Evolutionary conservation across 495 filamentous ascomycete species (phyloP).

Genomic region (Filosporella fistucella): DNA sequence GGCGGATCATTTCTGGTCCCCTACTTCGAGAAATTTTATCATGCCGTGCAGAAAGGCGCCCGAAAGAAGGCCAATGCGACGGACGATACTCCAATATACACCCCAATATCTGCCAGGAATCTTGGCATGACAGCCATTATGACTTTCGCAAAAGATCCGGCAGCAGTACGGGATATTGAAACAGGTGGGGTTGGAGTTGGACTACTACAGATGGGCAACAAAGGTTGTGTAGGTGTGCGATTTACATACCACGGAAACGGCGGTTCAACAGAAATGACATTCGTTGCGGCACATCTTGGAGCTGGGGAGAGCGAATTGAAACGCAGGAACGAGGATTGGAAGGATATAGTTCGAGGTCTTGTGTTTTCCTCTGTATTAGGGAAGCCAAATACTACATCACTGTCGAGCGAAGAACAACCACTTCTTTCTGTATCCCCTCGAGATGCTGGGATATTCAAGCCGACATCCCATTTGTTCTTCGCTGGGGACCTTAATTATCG

Average conservation of each 20-base stretch:
- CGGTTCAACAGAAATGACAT: conserved; percentile 58
- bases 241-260: conserved; percentile 42
- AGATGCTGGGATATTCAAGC: conserved; percentile 57
- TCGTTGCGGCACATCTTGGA: conserved; percentile 85
- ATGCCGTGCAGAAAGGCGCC: conserved; percentile 67
- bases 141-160: conserved; percentile 63
- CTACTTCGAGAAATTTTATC: conserved; percentile 65
- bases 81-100: conserved; percentile 31
- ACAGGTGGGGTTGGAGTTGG: conserved; percentile 79
- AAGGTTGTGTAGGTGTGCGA: conserved; percentile 81
- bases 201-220: conserved; percentile 84
- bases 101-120: conserved; percentile 52
- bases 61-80: conserved; percentile 7
- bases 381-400: conserved; percentile 2
- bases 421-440: conserved; percentile 21
- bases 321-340: conserved; percentile 81
- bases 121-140: conserved; percentile 87
- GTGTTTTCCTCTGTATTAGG: conserved; percentile 52
- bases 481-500: conserved; percentile 95
- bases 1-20: conserved; percentile 75
- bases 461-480: conserved; percentile 74
- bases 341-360: conserved; percentile 68
- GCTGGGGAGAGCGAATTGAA: conserved; percentile 71
- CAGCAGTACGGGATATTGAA: conserved; percentile 53
- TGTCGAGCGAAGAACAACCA: conserved; percentile 16